Conservation (phyloP, 768 basidiomycete species). For the Mycena venus region DNA sequence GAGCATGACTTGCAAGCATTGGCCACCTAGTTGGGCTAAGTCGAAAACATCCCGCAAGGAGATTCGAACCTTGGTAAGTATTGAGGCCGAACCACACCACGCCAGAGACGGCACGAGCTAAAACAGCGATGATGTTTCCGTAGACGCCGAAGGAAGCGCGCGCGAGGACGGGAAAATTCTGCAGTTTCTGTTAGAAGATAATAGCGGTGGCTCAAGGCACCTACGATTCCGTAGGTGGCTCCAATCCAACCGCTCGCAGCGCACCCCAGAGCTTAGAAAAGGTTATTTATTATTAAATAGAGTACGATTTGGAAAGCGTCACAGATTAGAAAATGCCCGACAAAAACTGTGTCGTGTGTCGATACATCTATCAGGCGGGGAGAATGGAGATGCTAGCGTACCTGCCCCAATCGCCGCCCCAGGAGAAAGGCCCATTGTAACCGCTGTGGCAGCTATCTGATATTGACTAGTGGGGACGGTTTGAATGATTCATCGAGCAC, state of each 20-base stretch:
- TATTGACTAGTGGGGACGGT: slow-evolving; percentile 31
- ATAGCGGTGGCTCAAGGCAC: background rate
- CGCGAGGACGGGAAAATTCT: slow-evolving; percentile 36
- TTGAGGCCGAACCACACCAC: slow-evolving; percentile 35
- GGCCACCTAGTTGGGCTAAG: slow-evolving; percentile 25
- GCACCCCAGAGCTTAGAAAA: slow-evolving; percentile 24
- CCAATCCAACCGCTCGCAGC: slow-evolving; percentile 34
- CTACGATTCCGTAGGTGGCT: slow-evolving; percentile 33
- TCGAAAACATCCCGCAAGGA: background rate
- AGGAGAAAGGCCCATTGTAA: slow-evolving; percentile 33
- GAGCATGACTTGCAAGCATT: slow-evolving; percentile 36
- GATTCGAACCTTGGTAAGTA: slow-evolving; percentile 30
- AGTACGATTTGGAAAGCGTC: background rate
- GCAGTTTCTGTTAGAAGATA: background rate
- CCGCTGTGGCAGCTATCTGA: slow-evolving; percentile 34
- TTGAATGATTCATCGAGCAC: background rate
- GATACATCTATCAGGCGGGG: background rate
- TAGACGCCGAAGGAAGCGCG: slow-evolving; percentile 32
- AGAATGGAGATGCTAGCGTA: background rate
- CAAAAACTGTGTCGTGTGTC: slow-evolving; percentile 10
- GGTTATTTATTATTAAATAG: background rate
- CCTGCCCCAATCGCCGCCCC: slow-evolving; percentile 35
- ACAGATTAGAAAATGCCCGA: slow-evolving; percentile 37
- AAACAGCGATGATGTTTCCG: slow-evolving; percentile 31
- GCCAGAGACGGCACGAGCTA: slow-evolving; percentile 32